These are phyloP conservation scores for Marasmius fiardii DNA, from an alignment of 1,284 basidiomycete species.

Conservation along the genomic window DNA sequence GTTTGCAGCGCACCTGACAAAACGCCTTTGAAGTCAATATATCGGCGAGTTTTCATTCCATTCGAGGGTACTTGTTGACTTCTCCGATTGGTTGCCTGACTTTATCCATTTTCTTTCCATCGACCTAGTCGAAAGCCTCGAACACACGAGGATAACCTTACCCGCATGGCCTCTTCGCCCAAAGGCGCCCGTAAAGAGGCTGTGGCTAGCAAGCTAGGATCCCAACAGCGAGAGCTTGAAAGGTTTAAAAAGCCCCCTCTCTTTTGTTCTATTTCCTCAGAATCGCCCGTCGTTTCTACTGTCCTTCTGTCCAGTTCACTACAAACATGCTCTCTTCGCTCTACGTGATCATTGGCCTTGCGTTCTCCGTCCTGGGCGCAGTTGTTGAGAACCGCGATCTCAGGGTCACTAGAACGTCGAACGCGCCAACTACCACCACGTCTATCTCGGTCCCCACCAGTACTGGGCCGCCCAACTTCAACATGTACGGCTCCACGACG, in stretches of 20 bases:
- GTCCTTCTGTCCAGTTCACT: background rate
- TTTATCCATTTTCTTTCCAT: background rate
- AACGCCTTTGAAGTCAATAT: background rate
- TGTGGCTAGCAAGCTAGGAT: background rate
- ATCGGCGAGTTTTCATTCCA: too few species aligned
- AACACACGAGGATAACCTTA: background rate
- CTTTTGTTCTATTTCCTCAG: background rate
- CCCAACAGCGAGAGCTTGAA: background rate
- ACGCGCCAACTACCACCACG: background rate
- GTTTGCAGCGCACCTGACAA: background rate
- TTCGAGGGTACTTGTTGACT: background rate
- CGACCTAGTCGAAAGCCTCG: too few species aligned
- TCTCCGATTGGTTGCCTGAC: background rate
- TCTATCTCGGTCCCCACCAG: background rate
- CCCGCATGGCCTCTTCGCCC: background rate
- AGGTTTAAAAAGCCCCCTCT: background rate
- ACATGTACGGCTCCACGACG: background rate
- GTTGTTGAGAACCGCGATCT: background rate
- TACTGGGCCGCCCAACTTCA: conserved; percentile 1
- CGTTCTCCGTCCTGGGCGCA: background rate
- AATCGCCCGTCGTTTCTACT: conserved; percentile 1
- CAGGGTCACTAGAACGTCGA: background rate
- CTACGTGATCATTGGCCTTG: background rate
- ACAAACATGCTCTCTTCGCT: conserved; percentile 1
- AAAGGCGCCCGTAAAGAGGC: background rate